Conservation (phyloP, 768 basidiomycete genomes). For the Agrocybe praecox region DNA sequence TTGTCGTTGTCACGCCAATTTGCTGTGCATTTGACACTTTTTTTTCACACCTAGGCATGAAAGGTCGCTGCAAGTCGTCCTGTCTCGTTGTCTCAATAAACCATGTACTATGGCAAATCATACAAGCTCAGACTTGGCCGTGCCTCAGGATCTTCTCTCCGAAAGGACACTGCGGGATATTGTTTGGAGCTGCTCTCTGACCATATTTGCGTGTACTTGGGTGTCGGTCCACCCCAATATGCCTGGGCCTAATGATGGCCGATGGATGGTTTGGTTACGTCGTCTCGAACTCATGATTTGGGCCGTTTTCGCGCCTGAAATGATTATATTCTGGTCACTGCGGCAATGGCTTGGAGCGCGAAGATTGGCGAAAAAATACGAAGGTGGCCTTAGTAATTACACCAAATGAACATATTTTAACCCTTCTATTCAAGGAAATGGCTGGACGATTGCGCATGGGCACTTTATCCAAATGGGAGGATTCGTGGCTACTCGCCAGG, state of each 20-base stretch:
- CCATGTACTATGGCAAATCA: too few relatives aligned
- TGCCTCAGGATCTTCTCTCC: not conserved
- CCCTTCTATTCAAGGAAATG: not conserved
- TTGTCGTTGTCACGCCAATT: too few relatives aligned
- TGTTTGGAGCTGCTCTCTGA: not conserved
- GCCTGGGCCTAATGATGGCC: not conserved
- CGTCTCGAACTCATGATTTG: not conserved
- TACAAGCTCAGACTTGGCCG: too few relatives aligned
- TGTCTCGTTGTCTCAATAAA: too few relatives aligned
- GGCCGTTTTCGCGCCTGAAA: not conserved
- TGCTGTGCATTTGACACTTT: too few relatives aligned
- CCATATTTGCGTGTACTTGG: not conserved
- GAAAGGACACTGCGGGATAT: not conserved
- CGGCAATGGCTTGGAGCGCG: not conserved
- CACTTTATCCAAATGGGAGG: conserved; percentile 12
- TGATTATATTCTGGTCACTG: not conserved
- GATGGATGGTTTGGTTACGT: not conserved
- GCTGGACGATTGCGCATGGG: conserved; percentile 8
- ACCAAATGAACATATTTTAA: not conserved
- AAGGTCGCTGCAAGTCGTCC: too few relatives aligned
- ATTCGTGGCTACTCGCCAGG: conserved; percentile 1
- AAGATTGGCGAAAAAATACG: not conserved
- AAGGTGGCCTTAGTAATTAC: not conserved
- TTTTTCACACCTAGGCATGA: too few relatives aligned
- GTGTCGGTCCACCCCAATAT: not conserved